A percentile compares a stretch with the other conserved stretches of the same genome.
Conservation (phyloP, 257 asterid species). For the Solanum pennellii region DNA sequence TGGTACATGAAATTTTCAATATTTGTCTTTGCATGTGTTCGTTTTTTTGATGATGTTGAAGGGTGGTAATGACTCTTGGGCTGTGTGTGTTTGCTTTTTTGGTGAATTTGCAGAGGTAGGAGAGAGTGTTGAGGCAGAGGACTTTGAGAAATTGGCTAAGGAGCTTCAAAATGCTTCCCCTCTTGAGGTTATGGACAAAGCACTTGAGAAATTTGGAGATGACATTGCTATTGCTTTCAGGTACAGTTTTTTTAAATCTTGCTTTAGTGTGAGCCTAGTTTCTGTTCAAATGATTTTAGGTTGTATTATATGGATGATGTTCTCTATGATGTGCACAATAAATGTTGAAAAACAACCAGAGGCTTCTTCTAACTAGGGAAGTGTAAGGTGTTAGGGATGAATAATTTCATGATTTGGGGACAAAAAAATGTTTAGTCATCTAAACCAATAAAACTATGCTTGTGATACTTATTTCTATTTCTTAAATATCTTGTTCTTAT, state of each 20-base stretch:
- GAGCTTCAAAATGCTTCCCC: slow-evolving; percentile 51
- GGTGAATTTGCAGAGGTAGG: slow-evolving; percentile 23
- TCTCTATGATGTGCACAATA: neutral
- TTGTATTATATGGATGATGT: neutral
- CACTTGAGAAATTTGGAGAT: slow-evolving; percentile 45
- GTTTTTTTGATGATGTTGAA: neutral
- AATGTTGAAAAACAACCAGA: neutral
- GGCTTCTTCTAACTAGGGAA: neutral
- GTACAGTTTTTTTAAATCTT: slow-evolving; percentile 16
- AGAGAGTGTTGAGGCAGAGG: slow-evolving; percentile 24
- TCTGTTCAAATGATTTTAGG: neutral
- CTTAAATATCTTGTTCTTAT: neutral
- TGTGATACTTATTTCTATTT: neutral
- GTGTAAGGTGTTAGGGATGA: neutral
- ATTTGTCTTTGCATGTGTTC: neutral
- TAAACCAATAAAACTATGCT: neutral
- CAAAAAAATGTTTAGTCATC: neutral
- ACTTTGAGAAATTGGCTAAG: slow-evolving; percentile 33
- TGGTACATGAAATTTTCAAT: slow-evolving; percentile 17
- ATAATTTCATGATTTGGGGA: neutral
- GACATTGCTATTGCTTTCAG: slow-evolving; percentile 76
- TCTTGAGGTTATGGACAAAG: slow-evolving; percentile 50
- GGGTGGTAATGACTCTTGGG: neutral
- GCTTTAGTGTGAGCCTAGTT: neutral
- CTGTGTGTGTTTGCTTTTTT: neutral